Base-by-base conservation (phyloP, 208 protist genomes). In the Trypanosoma cruzi region DNA sequence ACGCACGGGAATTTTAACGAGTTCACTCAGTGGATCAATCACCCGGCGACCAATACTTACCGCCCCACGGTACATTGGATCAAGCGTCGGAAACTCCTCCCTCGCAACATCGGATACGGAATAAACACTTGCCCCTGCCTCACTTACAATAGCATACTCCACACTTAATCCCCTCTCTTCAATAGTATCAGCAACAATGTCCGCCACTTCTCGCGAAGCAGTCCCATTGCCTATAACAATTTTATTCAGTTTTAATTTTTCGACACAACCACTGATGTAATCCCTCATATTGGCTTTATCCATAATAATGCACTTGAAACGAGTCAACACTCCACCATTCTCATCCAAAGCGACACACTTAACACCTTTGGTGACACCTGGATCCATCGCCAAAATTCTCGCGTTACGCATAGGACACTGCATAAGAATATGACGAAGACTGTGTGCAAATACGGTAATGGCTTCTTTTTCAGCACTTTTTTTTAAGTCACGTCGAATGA, bases 1-100 rank as follows among this genome's bases (percentile, higher is more conserved):
- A 44, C 79, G 80, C 37, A 94, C 89, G 1, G 89, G 86, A 57
- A 97, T 89, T 80, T 96, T 97, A 10, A 94, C 89, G 24, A 96
- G 77, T 72, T 97, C 93, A 61, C 88, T 86, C 16, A 97, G 80
- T 26, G 93, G 93, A 73, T 97, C 90, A 44, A 93, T 87, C 60
- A 97, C 85, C 42, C 93, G 89, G 11, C 93, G 82, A 64, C 88
- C 93, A 71, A 97, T 90, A 75, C 79, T 95, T 42, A 94, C 89
- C 11, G 90, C 89, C 22, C 93, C 89, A 64, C 86, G 89, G 73
- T 85, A 92, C 77, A 92, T 82, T 55, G 88, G 73, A 75, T 84
- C 75, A 31, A 94, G 78, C 3, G 70, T 80, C 7, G 88, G 87
- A 54, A 93, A 90, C 77, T 92, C 83, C 64, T 85, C 77, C 77